Evolutionary conservation across 2,329 filamentous ascomycete genomes (phyloP), one percentile per base, ranked within the genome.

Genomic region (Dothidotthia symphoricarpi): DNA sequence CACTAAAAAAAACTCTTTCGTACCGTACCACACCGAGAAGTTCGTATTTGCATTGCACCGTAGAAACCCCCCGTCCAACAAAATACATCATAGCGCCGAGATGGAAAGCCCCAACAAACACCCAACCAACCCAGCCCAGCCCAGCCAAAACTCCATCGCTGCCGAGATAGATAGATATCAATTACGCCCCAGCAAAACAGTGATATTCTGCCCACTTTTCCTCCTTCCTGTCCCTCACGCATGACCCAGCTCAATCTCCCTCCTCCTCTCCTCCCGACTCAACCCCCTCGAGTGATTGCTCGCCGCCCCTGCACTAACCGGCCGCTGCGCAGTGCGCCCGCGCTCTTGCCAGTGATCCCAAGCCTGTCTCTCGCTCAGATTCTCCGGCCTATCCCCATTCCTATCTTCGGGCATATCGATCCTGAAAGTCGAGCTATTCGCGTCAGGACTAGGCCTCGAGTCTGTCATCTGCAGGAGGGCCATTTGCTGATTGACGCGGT

Each of bases 401-500:
- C 41, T 37, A 28, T 66, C 63, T 31, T 60, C 60, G 5, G 66
- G 67, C 14, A 68, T 49, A 29, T 67, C 57, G 31, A 75, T 72
- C 15, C 57, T 59, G 53, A 71, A 74, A 0, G 71, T 74, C 28
- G 63, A 61, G 41, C 63, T 63, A 41, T 58, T 46, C 32, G 67
- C 55, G 47, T 66, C 49, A 24, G 63, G 44, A 39, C 59, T 55
- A 14, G 59, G 44, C 44, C 61, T 57, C 3, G 55, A 38, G 31
- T 70, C 64, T 38, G 61, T 61, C 38, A 63, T 53, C 12, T 75
- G 66, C 0, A 77, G 63, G 45, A 69, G 63, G n/a, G 72, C 65
- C 68, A 75, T 74, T 44, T 76, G 73, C 47, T 74, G 70, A 19
- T 72, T 70, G 40, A 74, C 70, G 42, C 69, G 61, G 33, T 76